phyloP scores from a whole-genome alignment of 2,329 filamentous ascomycete genomes.

The Leptodontidium sp. region DNA sequence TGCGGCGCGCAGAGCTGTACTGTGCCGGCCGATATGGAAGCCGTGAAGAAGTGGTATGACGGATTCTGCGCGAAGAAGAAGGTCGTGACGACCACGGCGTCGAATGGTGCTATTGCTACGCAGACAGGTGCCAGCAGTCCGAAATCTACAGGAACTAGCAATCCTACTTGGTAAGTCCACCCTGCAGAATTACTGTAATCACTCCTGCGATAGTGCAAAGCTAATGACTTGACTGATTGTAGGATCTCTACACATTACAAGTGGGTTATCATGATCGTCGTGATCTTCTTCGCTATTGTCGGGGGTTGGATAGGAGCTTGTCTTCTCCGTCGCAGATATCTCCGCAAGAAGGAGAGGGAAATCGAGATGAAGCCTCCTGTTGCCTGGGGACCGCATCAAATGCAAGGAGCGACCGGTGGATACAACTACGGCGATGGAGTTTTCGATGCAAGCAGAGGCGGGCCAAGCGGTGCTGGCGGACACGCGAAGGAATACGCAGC shows the following conservation, averaged over 20 bases:
- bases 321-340: slow-evolving; percentile 76
- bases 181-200: neutral
- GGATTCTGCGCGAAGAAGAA: slow-evolving; percentile 66
- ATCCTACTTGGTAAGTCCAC: slow-evolving; percentile 30
- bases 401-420: slow-evolving; percentile 43
- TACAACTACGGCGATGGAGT: slow-evolving; percentile 37
- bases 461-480: slow-evolving; percentile 21
- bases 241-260: slow-evolving; percentile 77
- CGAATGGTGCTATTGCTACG: slow-evolving; percentile 13
- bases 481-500: slow-evolving; percentile 33
- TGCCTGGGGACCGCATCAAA: slow-evolving; percentile 50
- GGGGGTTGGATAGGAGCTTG: slow-evolving; percentile 72
- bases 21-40: slow-evolving; percentile 54
- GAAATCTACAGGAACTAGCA: slow-evolving; percentile 4
- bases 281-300: slow-evolving; percentile 74
- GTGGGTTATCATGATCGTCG: slow-evolving; percentile 84
- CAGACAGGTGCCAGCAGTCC: slow-evolving; percentile 20
- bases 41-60: slow-evolving; percentile 75
- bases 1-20: slow-evolving; percentile 67
- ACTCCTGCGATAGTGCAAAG: neutral
- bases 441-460: slow-evolving; percentile 22
- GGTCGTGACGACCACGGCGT: slow-evolving; percentile 38
- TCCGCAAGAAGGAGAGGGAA: slow-evolving; percentile 70
- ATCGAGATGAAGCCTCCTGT: slow-evolving; percentile 48
- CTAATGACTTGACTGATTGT: slow-evolving; percentile 20